A percentile compares a stretch with the other conserved stretches of the same genome.
phyloP scores from a whole-genome alignment of 208 protist genomes.

The Novymonas esmeraldas region DNA sequence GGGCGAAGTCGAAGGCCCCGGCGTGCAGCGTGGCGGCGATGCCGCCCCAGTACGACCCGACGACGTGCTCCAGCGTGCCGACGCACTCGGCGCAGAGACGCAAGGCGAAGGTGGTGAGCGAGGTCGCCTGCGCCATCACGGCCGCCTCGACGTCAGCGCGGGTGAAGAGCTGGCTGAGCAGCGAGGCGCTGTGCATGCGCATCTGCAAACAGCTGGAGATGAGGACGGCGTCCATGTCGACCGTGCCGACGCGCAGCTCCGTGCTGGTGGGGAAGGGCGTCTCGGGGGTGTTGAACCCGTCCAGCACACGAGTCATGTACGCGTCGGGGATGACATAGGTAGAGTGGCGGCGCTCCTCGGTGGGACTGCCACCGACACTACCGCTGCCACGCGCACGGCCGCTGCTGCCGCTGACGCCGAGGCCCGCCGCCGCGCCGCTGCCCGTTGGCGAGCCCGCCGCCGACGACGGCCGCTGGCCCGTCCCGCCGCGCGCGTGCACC shows the following conservation, averaged over 20 bases:
- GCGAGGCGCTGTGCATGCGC: conserved; percentile 46
- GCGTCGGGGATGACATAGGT: conserved; percentile 16
- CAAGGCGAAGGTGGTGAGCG: conserved; percentile 58
- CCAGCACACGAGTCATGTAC: conserved; percentile 49
- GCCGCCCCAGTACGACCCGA: conserved; percentile 86
- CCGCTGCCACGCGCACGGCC: too few relatives aligned
- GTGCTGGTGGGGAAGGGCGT: conserved; percentile 49
- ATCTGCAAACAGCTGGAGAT: conserved; percentile 75
- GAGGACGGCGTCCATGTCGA: conserved; percentile 72
- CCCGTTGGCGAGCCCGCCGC: neutral
- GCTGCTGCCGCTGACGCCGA: conserved; percentile 12
- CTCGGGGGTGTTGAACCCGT: conserved; percentile 70
- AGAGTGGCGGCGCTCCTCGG: neutral
- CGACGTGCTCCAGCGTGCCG: conserved; percentile 66
- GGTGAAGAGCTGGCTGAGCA: conserved; percentile 71
- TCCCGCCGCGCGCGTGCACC: conserved; percentile 3
- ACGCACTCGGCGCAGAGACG: conserved; percentile 61
- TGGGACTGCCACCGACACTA: neutral
- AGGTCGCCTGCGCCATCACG: conserved; percentile 47
- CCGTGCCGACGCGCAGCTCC: conserved; percentile 52
- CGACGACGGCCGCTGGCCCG: neutral
- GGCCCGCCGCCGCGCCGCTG: neutral
- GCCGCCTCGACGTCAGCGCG: conserved; percentile 54
- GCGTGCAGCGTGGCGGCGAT: conserved; percentile 71
- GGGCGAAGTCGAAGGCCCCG: conserved; percentile 70